Evolutionary conservation across 2,329 filamentous ascomycete genomes (phyloP).

Genomic region (Annulohypoxylon truncatum): DNA sequence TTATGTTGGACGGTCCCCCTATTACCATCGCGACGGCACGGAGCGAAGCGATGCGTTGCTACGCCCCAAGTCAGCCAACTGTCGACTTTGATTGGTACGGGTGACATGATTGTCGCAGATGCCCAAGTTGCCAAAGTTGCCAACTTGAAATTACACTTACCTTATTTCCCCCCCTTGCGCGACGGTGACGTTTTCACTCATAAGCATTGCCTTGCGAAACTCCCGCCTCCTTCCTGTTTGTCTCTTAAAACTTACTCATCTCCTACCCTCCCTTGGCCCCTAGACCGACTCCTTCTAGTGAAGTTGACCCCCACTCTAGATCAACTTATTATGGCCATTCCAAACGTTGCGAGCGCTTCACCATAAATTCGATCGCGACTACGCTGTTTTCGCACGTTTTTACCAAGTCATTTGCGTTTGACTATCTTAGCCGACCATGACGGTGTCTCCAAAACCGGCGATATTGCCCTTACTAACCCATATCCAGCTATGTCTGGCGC

Average conservation of each 20-base stretch:
- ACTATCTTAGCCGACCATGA: constrained; percentile 39
- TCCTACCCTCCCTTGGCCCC: constrained; percentile 23
- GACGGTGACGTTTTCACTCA: constrained; percentile 39
- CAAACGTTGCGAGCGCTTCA: constrained; percentile 11
- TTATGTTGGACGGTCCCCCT: constrained; percentile 41
- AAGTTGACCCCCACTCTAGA: constrained; percentile 38
- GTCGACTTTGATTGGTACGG: constrained; percentile 39
- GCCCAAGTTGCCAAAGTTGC: constrained; percentile 35
- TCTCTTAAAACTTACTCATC: constrained; percentile 29
- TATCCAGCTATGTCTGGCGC: constrained; percentile 74
- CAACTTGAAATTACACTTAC: constrained; percentile 33
- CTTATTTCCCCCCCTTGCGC: constrained; percentile 39
- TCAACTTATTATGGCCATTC: constrained; percentile 33
- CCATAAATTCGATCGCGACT: constrained; percentile 25
- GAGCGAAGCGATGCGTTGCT: constrained; percentile 44
- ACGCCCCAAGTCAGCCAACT: constrained; percentile 38
- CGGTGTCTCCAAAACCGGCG: constrained; percentile 39
- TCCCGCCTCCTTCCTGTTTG: constrained; percentile 36
- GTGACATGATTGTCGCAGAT: constrained; percentile 35
- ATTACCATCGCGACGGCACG: constrained; percentile 42
- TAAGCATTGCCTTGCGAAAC: constrained; percentile 28
- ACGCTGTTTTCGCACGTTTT: constrained; percentile 36
- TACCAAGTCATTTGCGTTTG: constrained; percentile 15
- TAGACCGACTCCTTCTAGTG: constrained; percentile 29
- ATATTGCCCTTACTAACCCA: constrained; percentile 54